Evolutionary conservation across 2,329 filamentous ascomycete genomes (phyloP), one percentile per base, ranked within the genome.

Genomic region (Xylariales sp.): DNA sequence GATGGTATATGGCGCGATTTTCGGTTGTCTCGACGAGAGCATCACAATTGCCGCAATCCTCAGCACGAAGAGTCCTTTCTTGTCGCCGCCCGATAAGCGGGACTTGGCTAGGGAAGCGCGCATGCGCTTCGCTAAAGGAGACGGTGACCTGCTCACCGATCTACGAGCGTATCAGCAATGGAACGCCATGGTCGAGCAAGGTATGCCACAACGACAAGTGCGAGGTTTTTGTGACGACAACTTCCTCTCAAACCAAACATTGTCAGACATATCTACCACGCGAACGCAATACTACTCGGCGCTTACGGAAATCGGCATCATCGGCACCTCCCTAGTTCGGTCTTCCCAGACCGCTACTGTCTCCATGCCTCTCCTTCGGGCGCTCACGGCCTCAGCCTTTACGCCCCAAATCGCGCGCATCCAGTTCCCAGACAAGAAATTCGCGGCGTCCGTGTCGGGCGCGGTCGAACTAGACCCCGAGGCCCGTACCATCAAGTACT

Each of bases 391-490:
- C 3, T 90, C 90, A 3, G 89, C 91, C 3, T 93, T 93, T 78
- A 87, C 89, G 36, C 96, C 96, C 0, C 95, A 98, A 80, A 89
- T 97, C 71, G 94, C 94, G 14, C 89, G 94, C 61, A 97, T 99
- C 77, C 91, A 94, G 71, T 93, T 97, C 73, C 96, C 96, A 0
- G 93, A 97, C 81, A 97, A 97, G 83, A 98, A 97, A 80, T 99
- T 97, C 79, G 92, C 93, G 12, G 89, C 90, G 43, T 93, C 93
- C 2, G 88, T 97, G 70, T 93, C 93, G 0, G 96, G 96, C 7
- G 93, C 96, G 0, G 93, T 98, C 1, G 95, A 96, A 78, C 85
- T 97, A 6, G 96, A 99, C 77, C 95, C 95, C 0, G 95, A 98
- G 80, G 95, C 95, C 4, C 87, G 90, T 61, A 93, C 91, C 3